Evolutionary conservation across 106 monocot genomes (phyloP).

Genomic region (Phalaenopsis equestris): DNA sequence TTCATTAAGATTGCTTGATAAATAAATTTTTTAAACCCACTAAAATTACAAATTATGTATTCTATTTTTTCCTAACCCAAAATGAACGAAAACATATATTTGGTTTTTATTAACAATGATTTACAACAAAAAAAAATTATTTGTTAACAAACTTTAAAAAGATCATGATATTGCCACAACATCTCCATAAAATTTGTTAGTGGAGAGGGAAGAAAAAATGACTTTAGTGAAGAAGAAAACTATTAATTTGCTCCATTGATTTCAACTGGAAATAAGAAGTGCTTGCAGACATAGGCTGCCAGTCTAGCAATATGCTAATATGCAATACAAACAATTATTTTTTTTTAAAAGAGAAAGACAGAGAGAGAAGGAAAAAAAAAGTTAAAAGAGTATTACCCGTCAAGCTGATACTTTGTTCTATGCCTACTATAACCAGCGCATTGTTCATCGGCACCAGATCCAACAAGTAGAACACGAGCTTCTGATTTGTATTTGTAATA

Average conservation of each 20-base stretch:
- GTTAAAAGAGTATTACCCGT: slow-evolving; percentile 46
- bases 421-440: slow-evolving; percentile 99
- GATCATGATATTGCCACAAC: background rate
- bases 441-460: slow-evolving; percentile 99
- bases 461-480: slow-evolving; percentile 75
- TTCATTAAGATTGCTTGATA: background rate
- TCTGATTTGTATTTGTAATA: slow-evolving; percentile 56
- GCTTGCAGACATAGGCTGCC: background rate
- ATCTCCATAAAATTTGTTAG: background rate
- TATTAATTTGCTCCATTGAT: background rate
- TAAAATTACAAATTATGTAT: background rate
- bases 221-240: background rate
- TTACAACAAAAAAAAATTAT: background rate
- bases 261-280: background rate
- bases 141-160: background rate
- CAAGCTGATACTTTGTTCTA: slow-evolving; percentile 62
- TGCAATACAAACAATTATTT: background rate
- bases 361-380: background rate
- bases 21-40: background rate
- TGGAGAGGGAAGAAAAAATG: background rate
- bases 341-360: too few relatives aligned
- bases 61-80: background rate
- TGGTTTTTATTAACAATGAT: background rate
- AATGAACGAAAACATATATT: background rate
- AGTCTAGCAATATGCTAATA: background rate